phyloP scores from a whole-genome alignment of 2,329 filamentous ascomycete species.

The Sporothrix variecibatus region DNA sequence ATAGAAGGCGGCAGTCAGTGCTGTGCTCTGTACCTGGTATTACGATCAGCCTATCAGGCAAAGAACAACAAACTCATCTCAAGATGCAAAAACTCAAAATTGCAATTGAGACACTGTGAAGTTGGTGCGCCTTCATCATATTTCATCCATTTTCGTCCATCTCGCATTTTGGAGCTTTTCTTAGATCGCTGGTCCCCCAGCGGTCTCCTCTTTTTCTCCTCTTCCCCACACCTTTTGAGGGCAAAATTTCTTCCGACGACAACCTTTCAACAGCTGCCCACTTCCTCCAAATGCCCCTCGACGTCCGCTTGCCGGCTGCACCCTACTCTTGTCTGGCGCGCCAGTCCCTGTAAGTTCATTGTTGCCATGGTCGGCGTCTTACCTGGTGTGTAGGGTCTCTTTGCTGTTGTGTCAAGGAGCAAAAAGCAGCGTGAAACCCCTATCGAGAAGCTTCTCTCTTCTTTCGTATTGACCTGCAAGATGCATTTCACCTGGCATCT shows the following conservation, averaged over 20 bases:
- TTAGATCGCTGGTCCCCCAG: background rate
- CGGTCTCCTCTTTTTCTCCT: background rate
- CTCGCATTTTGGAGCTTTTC: background rate
- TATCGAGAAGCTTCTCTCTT: no score
- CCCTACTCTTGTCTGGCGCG: background rate
- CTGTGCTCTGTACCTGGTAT: background rate
- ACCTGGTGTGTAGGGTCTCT: background rate
- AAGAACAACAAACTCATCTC: no score
- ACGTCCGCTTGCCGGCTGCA: background rate
- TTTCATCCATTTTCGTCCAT: no score
- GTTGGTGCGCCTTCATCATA: background rate
- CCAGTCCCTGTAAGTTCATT: background rate
- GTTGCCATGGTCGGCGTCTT: background rate
- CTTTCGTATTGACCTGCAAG: no score
- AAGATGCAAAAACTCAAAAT: no score
- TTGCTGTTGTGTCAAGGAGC: no score
- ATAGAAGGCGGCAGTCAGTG: background rate
- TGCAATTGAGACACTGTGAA: background rate
- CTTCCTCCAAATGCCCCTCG: background rate
- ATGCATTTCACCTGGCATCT: background rate
- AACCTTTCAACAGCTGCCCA: background rate
- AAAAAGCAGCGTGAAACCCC: no score
- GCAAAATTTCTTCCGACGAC: slow-evolving; percentile 29
- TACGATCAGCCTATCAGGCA: no score
- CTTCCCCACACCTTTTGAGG: slow-evolving; percentile 26